Conservation (phyloP, 306 rosid species). For the Quercus agrifolia region DNA sequence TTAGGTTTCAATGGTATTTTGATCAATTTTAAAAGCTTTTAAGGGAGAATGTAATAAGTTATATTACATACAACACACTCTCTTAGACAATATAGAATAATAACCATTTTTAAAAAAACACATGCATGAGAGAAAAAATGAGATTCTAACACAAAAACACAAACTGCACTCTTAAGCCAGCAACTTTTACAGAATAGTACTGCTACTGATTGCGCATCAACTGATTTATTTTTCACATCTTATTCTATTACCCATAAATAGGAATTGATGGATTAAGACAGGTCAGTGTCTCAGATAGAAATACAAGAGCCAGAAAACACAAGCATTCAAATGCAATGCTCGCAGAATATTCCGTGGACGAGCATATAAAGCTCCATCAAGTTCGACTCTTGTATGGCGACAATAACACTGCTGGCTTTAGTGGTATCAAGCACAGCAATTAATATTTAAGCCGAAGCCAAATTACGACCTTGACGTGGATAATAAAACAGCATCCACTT, state of each 20-base stretch:
- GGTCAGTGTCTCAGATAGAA: background rate
- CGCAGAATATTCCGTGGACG: background rate
- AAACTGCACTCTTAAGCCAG: too few relatives aligned
- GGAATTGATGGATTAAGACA: background rate
- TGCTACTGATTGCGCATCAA: too few relatives aligned
- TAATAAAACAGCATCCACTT: constrained; percentile 29
- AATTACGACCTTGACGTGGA: constrained; percentile 9
- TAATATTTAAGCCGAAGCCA: constrained; percentile 17
- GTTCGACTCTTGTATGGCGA: constrained; percentile 4
- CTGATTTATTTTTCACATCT: too few relatives aligned
- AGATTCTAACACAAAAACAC: too few relatives aligned
- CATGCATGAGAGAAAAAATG: too few relatives aligned
- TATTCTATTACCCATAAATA: background rate
- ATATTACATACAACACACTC: fast-evolving
- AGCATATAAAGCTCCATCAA: constrained; percentile 23
- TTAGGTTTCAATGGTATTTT: too few relatives aligned
- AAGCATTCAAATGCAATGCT: background rate
- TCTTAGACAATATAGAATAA: too few relatives aligned
- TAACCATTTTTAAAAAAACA: too few relatives aligned
- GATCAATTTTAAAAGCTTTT: too few relatives aligned
- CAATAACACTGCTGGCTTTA: background rate
- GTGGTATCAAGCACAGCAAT: background rate
- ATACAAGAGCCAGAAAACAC: background rate
- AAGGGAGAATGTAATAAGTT: too few relatives aligned
- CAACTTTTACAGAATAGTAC: too few relatives aligned